A percentile compares a stretch with the other conserved stretches of the same genome.
Conservation (phyloP, 1,284 basidiomycete genomes). For the Marasmius oreades region DNA sequence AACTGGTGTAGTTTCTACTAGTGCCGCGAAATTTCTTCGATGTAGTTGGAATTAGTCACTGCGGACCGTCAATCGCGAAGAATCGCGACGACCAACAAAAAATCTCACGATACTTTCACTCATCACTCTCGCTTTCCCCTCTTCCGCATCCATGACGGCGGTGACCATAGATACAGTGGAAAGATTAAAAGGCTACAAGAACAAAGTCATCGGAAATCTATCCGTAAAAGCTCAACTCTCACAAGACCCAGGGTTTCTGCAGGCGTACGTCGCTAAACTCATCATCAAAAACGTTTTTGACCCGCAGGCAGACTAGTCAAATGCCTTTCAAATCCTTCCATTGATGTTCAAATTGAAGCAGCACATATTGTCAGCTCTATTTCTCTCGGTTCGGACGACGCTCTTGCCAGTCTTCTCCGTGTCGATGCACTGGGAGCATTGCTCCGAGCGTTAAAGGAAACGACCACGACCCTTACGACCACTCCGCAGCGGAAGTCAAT, state of each 20-base stretch:
- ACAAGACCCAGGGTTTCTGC: constrained; percentile 49
- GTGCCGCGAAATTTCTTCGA: too few relatives aligned
- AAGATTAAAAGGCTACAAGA: constrained; percentile 62
- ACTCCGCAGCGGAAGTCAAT: constrained; percentile 23
- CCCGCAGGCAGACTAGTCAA: constrained; percentile 45
- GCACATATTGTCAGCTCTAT: constrained; percentile 72
- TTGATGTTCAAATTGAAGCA: constrained; percentile 62
- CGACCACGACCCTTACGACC: constrained; percentile 23
- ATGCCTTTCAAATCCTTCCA: constrained; percentile 41
- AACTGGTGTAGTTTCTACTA: too few relatives aligned
- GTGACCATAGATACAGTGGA: constrained; percentile 16
- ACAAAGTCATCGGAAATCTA: constrained; percentile 72
- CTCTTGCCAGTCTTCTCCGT: constrained; percentile 52
- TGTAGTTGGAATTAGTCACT: too few relatives aligned
- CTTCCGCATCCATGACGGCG: neutral
- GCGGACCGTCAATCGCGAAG: too few relatives aligned
- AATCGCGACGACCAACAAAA: too few relatives aligned
- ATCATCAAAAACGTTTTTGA: neutral
- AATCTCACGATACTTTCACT: too few relatives aligned
- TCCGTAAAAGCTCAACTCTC: constrained; percentile 59
- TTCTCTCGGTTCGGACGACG: constrained; percentile 63
- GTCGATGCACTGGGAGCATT: constrained; percentile 53
- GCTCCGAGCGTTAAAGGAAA: constrained; percentile 49
- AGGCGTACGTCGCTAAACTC: constrained; percentile 38
- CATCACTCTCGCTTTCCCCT: neutral